phyloP scores from a whole-genome alignment of 140 eudicot genomes.

The Anethum foeniculum region DNA sequence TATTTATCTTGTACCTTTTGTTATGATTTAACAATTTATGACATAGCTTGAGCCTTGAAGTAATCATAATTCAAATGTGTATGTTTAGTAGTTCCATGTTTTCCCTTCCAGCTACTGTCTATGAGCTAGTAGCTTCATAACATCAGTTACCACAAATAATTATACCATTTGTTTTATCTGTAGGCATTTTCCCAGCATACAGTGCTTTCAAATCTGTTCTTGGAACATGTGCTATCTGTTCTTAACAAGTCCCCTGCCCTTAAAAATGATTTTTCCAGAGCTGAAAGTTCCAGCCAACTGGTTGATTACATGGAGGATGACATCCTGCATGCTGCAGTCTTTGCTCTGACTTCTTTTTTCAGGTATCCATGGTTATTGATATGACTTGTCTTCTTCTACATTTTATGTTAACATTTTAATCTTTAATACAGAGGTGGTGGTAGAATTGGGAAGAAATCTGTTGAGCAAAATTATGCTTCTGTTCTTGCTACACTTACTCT shows the following conservation, averaged over 20 bases:
- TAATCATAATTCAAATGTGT: not conserved
- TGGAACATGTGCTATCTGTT: conserved; percentile 74
- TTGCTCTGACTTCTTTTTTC: conserved; percentile 92
- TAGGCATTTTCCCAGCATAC: conserved; percentile 90
- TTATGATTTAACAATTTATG: not conserved
- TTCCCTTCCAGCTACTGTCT: not conserved
- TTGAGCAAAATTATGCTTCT: conserved; percentile 77
- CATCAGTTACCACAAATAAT: not conserved
- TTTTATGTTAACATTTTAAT: not conserved
- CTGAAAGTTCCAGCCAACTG: conserved; percentile 43
- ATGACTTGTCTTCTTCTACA: not conserved
- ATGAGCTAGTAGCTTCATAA: not conserved
- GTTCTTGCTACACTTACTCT: conserved; percentile 81
- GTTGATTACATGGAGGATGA: conserved; percentile 47
- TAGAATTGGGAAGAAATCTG: conserved; percentile 76
- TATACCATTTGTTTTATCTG: not conserved
- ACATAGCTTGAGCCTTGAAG: not conserved
- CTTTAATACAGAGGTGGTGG: conserved; percentile 84
- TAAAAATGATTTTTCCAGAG: conserved; percentile 49
- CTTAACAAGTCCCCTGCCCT: conserved; percentile 48
- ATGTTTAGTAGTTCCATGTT: too few species aligned
- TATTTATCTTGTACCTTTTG: not conserved
- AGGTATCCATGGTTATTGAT: conserved; percentile 40
- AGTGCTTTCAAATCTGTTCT: conserved; percentile 66
- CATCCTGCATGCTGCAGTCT: conserved; percentile 68